A percentile compares a stretch with the other conserved stretches of the same genome.
Evolutionary conservation across 768 basidiomycete genomes (phyloP).

Genomic region (Lactifluus piperatus): DNA sequence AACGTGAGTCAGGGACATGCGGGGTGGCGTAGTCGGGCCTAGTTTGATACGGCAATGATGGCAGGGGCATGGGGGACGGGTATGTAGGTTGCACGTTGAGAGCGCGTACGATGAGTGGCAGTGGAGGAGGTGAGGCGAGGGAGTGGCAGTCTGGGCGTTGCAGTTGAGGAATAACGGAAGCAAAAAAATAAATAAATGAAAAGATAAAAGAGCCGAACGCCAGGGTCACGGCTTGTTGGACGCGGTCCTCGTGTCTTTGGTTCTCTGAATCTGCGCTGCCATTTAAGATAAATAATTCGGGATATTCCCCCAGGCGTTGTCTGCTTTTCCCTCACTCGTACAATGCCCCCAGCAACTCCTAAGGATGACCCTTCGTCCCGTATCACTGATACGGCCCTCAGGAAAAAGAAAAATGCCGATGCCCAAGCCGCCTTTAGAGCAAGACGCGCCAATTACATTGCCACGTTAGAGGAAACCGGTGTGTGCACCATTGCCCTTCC

Average conservation of each 20-base stretch:
- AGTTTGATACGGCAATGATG: background rate
- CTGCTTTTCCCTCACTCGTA: constrained; percentile 19
- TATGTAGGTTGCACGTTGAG: background rate
- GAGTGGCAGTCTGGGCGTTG: background rate
- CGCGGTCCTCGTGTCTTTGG: constrained; percentile 55
- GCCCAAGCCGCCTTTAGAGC: constrained; percentile 83
- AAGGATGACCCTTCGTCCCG: constrained; percentile 32
- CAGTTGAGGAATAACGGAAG: constrained; percentile 5
- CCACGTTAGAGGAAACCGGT: constrained; percentile 77
- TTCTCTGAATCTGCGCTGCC: constrained; percentile 57
- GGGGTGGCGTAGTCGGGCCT: background rate
- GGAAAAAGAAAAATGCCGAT: constrained; percentile 87
- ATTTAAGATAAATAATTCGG: constrained; percentile 22
- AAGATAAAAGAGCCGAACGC: constrained; percentile 2
- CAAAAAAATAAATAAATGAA: constrained; percentile 5
- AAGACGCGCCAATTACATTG: constrained; percentile 77
- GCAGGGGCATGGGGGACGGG: background rate
- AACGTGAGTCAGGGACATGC: background rate
- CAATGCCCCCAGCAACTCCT: constrained; percentile 28
- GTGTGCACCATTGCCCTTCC: constrained; percentile 18
- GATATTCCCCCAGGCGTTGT: constrained; percentile 19
- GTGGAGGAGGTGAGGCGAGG: constrained; percentile 9
- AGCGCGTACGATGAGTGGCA: background rate
- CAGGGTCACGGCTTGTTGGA: background rate
- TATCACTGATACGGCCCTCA: constrained; percentile 57